Evolutionary conservation across 129 eudicot genomes (phyloP), one percentile per base, ranked within the genome.

Genomic region (Helianthus tuberosus): DNA sequence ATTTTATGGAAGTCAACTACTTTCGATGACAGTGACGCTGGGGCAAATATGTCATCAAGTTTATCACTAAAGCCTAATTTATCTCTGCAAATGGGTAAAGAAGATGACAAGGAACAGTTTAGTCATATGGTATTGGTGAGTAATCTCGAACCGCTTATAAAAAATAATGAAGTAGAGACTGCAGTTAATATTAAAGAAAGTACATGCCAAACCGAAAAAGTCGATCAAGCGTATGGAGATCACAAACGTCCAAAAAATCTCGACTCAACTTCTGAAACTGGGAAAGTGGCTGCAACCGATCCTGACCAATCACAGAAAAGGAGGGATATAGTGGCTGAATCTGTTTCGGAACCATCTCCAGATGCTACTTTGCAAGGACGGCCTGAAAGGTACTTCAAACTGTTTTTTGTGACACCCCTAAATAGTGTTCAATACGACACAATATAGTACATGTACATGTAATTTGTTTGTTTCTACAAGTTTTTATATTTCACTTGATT

Each of bases 61-160:
- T 78, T 89, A 44, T 86, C 79, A 32, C 80, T 91, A 23, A 80
- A 82, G 59, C 96, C 96, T 39, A 86, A 89, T 74, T 82, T 90
- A 66, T 81, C 97, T 11, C 53, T 95, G 79, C 77, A 72, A 71
- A 82, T 84, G 90, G 85, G 94, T 41, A 84, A 88, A 41, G 89
- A 81, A 64, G 83, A 75, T 5, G 79, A 79, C 61, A 85, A 80
- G 54, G 89, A 82, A 57, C 81, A 85, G 75, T 85, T 91, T 84
- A 87, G 85, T 82, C 96, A 84, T 77, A 78, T 87, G 46, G 87
- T 85, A 66, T 75, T 89, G 84, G 73, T 91, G 74, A 87, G 77
- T 58, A 94, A 77, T 78, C 88, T 82, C 32, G 86, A 88, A 46
- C 82, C 80, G 5, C 16, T 69, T 58, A 76, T 52, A 29, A 16